phyloP scores from a whole-genome alignment of 768 basidiomycete species.

The Albatrellus ellisii region DNA sequence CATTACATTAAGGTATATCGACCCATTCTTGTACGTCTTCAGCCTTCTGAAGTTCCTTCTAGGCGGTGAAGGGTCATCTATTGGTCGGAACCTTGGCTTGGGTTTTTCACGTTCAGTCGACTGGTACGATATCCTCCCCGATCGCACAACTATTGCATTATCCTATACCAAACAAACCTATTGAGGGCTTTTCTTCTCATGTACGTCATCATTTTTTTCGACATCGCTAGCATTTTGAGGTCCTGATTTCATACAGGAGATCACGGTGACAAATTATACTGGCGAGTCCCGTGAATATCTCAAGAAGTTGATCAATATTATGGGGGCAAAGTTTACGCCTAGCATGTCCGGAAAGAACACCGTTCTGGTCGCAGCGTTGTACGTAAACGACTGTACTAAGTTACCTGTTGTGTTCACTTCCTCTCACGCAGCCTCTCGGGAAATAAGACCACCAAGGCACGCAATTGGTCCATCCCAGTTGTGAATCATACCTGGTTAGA shows the following conservation, averaged over 20 bases:
- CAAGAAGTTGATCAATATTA: slow-evolving; percentile 61
- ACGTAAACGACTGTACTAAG: slow-evolving; percentile 19
- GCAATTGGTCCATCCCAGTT: slow-evolving; percentile 71
- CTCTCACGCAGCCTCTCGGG: slow-evolving; percentile 13
- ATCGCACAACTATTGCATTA: slow-evolving; percentile 75
- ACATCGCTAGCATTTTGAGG: neutral
- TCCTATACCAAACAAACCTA: slow-evolving; percentile 51
- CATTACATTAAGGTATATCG: slow-evolving; percentile 50
- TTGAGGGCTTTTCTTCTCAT: slow-evolving; percentile 45
- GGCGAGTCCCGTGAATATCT: slow-evolving; percentile 81
- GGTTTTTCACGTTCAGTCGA: slow-evolving; percentile 68
- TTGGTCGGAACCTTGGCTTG: slow-evolving; percentile 72
- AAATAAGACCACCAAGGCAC: slow-evolving; percentile 59
- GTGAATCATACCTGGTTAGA: slow-evolving; percentile 91
- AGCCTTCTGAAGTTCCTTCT: slow-evolving; percentile 3
- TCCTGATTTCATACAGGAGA: slow-evolving; percentile 30
- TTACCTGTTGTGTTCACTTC: neutral
- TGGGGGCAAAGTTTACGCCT: slow-evolving; percentile 75
- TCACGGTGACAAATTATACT: slow-evolving; percentile 83
- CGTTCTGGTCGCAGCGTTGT: slow-evolving; percentile 78
- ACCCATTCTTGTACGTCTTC: neutral
- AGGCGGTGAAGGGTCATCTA: slow-evolving; percentile 49
- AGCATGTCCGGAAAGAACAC: slow-evolving; percentile 71
- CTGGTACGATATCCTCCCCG: slow-evolving; percentile 46
- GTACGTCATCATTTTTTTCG: slow-evolving; percentile 27